These are phyloP conservation scores for Fraxinus anomala DNA, from an alignment of 257 asterid species.

Conservation along the genomic window DNA sequence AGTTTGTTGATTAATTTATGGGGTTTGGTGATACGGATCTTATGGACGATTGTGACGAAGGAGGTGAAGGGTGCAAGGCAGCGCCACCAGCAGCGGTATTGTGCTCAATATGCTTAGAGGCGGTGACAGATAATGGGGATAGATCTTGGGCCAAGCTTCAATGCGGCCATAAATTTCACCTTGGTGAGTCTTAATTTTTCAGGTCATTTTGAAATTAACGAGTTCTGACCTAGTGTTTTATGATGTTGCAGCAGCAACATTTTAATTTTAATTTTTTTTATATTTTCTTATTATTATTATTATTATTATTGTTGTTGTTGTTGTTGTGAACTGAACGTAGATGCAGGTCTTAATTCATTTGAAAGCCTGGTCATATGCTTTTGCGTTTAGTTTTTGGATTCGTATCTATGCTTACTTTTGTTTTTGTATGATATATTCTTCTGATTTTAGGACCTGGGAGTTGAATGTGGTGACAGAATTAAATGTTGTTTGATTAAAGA, in stretches of 20 bases:
- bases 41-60: slow-evolving; percentile 2
- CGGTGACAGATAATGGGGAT: slow-evolving; percentile 65
- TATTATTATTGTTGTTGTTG: no score
- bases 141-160: slow-evolving; percentile 95
- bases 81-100: slow-evolving; percentile 33
- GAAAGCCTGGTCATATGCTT: not conserved
- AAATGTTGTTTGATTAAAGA: not conserved
- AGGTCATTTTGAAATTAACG: not conserved
- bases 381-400: not conserved
- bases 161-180: slow-evolving; percentile 94
- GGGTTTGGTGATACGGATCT: slow-evolving; percentile 20
- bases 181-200: slow-evolving; percentile 52
- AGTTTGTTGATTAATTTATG: slow-evolving; percentile 14
- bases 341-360: not conserved
- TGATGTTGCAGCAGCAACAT: not conserved
- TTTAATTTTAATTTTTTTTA: no score
- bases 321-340: not conserved
- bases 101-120: slow-evolving; percentile 86
- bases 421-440: not conserved
- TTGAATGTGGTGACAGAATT: not conserved
- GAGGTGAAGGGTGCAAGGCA: slow-evolving; percentile 9
- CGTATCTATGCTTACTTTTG: not conserved
- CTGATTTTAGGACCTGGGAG: not conserved
- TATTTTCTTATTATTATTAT: no score
- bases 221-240: slow-evolving; percentile 20